Evolutionary conservation across 495 filamentous ascomycete species (phyloP).

Genomic region (Friedmanniomyces simplex): DNA sequence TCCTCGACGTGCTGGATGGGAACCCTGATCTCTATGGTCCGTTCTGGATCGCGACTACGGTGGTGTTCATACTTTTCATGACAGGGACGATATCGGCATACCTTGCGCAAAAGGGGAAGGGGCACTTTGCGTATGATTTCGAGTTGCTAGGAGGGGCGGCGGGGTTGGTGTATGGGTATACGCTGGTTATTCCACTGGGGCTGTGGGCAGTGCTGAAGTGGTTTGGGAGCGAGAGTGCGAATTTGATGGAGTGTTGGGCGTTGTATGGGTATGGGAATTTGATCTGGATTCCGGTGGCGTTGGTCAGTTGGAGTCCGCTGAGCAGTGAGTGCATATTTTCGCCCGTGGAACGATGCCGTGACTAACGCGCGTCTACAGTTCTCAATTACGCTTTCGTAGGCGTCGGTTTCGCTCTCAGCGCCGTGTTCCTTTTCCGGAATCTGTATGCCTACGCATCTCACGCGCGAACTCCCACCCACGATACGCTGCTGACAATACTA

Average conservation of each 20-base stretch:
- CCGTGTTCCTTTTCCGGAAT: slow-evolving; percentile 81
- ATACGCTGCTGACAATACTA: slow-evolving; percentile 5
- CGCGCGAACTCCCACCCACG: not conserved
- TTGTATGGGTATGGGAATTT: slow-evolving; percentile 93
- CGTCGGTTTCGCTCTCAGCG: slow-evolving; percentile 77
- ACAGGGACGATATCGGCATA: slow-evolving; percentile 92
- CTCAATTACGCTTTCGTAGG: slow-evolving; percentile 92
- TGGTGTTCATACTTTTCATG: slow-evolving; percentile 88
- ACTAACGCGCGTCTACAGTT: slow-evolving; percentile 26
- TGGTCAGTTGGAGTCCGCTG: slow-evolving; percentile 42
- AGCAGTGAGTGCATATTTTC: slow-evolving; percentile 7
- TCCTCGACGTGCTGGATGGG: slow-evolving; percentile 92
- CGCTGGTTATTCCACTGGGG: slow-evolving; percentile 55
- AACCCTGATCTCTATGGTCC: slow-evolving; percentile 94
- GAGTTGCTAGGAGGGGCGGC: slow-evolving; percentile 70
- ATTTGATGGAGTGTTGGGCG: slow-evolving; percentile 84
- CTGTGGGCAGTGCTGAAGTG: slow-evolving; percentile 86
- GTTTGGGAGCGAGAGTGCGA: slow-evolving; percentile 78
- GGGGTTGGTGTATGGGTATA: slow-evolving; percentile 90
- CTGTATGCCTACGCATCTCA: slow-evolving; percentile 37
- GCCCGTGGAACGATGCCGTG: not conserved
- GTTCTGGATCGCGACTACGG: slow-evolving; percentile 97
- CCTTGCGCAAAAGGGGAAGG: slow-evolving; percentile 49
- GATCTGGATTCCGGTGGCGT: slow-evolving; percentile 90
- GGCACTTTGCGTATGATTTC: slow-evolving; percentile 79